Conservation (phyloP, 768 basidiomycete species). For the Xerocomellus amylosporus region DNA sequence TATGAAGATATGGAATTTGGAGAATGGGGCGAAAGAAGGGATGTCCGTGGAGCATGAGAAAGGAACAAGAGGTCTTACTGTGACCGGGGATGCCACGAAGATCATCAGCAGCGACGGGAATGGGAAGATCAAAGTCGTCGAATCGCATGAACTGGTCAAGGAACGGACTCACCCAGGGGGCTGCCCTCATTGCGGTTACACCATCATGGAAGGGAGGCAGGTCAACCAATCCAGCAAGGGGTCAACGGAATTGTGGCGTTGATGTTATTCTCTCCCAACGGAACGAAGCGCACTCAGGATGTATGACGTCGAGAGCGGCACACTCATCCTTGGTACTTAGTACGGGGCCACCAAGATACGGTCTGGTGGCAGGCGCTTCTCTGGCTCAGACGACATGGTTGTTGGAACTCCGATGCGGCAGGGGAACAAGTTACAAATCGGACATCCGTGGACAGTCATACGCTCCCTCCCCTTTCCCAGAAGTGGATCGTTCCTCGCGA, state of each 20-base stretch:
- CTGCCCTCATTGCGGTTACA: neutral
- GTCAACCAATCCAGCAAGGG: neutral
- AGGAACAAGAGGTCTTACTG: neutral
- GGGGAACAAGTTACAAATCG: too few species aligned
- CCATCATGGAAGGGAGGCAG: neutral
- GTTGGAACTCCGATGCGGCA: too few species aligned
- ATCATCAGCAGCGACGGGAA: neutral
- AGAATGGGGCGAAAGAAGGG: conserved; percentile 5
- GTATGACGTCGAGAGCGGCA: neutral
- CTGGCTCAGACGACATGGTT: too few species aligned
- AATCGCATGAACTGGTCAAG: neutral
- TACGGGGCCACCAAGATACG: neutral
- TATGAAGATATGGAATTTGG: conserved; percentile 2
- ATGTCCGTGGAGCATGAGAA: neutral
- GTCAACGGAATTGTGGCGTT: neutral
- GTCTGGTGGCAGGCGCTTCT: neutral
- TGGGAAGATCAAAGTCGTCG: neutral
- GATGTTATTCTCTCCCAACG: conserved; percentile 1
- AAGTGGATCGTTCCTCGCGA: too few species aligned
- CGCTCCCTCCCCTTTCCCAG: too few species aligned
- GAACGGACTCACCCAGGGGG: neutral
- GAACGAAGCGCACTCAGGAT: neutral
- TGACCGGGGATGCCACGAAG: neutral
- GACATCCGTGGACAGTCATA: too few species aligned
- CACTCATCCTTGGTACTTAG: neutral